phyloP scores from a whole-genome alignment of 768 basidiomycete genomes.

The Pisolithus sp. region DNA sequence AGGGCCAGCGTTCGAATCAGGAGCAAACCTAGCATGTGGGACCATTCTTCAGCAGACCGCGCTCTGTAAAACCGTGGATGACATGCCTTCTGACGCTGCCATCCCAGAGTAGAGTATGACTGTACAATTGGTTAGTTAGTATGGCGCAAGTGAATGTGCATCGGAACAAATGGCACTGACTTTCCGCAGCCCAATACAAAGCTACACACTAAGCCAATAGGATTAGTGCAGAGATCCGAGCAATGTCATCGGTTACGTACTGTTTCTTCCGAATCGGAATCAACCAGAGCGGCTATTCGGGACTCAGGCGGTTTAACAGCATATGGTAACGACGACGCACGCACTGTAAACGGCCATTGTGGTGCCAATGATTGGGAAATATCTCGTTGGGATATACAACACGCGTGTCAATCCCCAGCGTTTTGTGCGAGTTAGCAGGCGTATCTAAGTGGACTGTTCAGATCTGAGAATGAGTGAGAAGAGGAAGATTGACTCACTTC shows the following conservation, averaged over 20 bases:
- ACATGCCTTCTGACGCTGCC: slow-evolving; percentile 5
- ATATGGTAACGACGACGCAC: neutral
- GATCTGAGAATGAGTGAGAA: neutral
- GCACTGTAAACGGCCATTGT: slow-evolving; percentile 1
- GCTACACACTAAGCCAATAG: neutral
- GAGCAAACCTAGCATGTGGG: slow-evolving; percentile 2
- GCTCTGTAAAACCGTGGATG: neutral
- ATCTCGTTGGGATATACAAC: slow-evolving; percentile 7
- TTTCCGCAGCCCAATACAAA: neutral
- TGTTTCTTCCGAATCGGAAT: neutral
- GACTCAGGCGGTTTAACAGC: neutral
- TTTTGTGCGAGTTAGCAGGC: neutral
- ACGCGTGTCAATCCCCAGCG: neutral
- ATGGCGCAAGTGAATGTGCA: neutral
- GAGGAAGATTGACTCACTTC: neutral
- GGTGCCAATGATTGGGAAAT: slow-evolving; percentile 1
- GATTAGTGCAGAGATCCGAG: neutral
- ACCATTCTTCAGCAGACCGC: neutral
- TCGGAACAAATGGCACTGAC: neutral
- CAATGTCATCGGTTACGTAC: neutral
- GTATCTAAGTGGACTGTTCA: neutral
- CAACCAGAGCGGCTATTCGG: neutral
- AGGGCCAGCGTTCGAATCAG: slow-evolving; percentile 8
- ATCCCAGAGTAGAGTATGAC: slow-evolving; percentile 1
- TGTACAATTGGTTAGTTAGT: neutral